These are phyloP conservation scores for Wickerhamomyces bovis DNA, from an alignment of 805 yeast species.

Conservation along the genomic window DNA sequence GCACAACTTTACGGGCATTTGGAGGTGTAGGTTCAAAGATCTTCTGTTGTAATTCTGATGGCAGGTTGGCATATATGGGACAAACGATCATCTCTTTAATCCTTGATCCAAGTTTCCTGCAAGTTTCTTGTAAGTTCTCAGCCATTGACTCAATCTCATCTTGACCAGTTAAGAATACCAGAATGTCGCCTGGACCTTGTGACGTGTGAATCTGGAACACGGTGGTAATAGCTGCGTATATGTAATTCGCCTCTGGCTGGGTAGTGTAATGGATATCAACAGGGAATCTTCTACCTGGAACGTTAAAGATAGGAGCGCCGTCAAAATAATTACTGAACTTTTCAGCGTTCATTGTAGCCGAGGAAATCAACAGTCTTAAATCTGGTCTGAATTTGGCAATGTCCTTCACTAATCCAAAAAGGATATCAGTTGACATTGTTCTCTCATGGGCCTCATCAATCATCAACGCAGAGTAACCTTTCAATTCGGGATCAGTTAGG, in stretches of 20 bases:
- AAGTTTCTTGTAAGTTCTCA: constrained; percentile 63
- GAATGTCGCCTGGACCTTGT: constrained; percentile 72
- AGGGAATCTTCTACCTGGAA: constrained; percentile 93
- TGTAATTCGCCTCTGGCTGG: constrained; percentile 85
- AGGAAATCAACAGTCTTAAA: constrained; percentile 72
- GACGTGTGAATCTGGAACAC: constrained; percentile 80
- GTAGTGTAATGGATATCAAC: constrained; percentile 80
- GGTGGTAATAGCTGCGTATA: constrained; percentile 84
- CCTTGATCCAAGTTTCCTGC: constrained; percentile 48
- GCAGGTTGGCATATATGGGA: constrained; percentile 88
- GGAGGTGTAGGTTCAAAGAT: constrained; percentile 87
- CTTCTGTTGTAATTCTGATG: constrained; percentile 71
- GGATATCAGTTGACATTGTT: constrained; percentile 82
- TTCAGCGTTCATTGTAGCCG: constrained; percentile 91
- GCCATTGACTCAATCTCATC: constrained; percentile 88
- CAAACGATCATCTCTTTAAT: constrained; percentile 59
- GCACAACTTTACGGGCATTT: constrained; percentile 73
- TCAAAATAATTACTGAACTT: constrained; percentile 78
- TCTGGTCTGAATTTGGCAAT: constrained; percentile 59
- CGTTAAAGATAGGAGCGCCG: constrained; percentile 77
- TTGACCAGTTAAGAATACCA: constrained; percentile 92
- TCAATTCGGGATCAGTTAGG: constrained; percentile 64
- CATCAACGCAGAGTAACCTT: constrained; percentile 74
- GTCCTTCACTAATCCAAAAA: constrained; percentile 76
- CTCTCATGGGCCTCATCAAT: constrained; percentile 98